Evolutionary conservation across 1,284 basidiomycete species (phyloP), one percentile per base, ranked within the genome.

Genomic region (Volvariella surrecta): DNA sequence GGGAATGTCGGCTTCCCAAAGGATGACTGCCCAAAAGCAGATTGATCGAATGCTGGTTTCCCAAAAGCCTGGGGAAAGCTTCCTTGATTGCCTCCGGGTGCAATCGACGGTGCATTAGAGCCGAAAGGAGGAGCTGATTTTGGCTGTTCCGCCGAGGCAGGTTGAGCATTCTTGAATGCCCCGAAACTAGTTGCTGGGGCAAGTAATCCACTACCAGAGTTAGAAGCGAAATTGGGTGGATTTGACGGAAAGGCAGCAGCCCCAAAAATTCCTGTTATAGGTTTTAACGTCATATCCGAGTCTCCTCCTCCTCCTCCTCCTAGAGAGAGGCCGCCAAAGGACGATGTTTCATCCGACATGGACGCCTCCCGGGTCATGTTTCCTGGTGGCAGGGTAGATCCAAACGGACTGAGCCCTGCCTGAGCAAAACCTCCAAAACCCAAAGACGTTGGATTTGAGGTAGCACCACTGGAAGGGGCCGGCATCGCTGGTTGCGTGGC

Each of bases 121-220:
- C 18, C 34, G 15, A n/a, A 35, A 35, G 15, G 4, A 19, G 34
- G 7, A 16, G 8, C 4, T 16, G 34, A 35, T n/a, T 15, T 8
- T 8, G 18, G 7, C 34, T 19, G 34, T 35, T 35, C 34, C n/a
- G 7, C 18, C 15, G 34, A 35, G 34, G 34, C n/a, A 46, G 40
- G 38, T 50, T 54, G 41, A 46, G 43, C 47, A 42, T 48, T 52
- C 39, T 48, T 54, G 30, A 67, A 67, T 0, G 65, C 60, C 24
- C 63, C 62, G 50, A 65, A 66, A 2, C 64, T 65, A 24, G 57
- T 58, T 0, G 63, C 58, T 16, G 66, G 66, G 47, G 64, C 67
- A 20, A 67, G 49, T 13, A 56, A 20, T 13, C 57, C 54, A 21
- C 58, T 56, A 37, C 7, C 21, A 13, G 46, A 40, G 16, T 54